Evolutionary conservation across 164 flowering plant species (phyloP).

Genomic region (Umbilicus rupestris): DNA sequence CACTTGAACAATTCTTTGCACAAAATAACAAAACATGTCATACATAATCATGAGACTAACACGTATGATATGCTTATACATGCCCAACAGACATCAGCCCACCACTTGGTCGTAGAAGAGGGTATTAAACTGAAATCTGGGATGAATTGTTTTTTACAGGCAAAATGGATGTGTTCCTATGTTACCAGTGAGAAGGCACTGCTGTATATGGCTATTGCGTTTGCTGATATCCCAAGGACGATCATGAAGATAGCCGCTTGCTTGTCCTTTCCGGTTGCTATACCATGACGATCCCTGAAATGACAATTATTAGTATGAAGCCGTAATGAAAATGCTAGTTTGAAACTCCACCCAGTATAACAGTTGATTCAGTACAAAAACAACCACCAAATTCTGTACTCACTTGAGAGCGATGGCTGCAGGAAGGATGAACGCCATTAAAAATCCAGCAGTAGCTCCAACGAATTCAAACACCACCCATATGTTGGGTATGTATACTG

Average conservation of each 20-base stretch:
- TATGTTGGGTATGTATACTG: conserved; percentile 12
- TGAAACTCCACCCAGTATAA: background rate
- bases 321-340: background rate
- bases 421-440: conserved; percentile 14
- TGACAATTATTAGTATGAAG: background rate
- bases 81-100: background rate
- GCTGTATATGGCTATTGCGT: conserved; percentile 10
- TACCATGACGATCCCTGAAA: conserved; percentile 14
- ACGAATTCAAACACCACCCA: conserved; percentile 13
- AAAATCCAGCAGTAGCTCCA: conserved; percentile 14
- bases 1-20: too few relatives aligned
- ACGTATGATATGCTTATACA: too few relatives aligned
- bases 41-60: too few relatives aligned
- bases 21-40: too few relatives aligned
- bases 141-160: too few relatives aligned
- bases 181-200: conserved; percentile 2
- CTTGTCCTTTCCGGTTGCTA: conserved; percentile 10
- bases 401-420: conserved; percentile 13
- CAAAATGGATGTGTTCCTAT: background rate
- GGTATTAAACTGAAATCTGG: too few relatives aligned
- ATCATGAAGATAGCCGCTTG: conserved; percentile 6
- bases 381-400: background rate
- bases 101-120: too few relatives aligned
- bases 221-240: conserved; percentile 8
- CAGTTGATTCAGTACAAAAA: too few relatives aligned